Conservation (phyloP, 2,329 filamentous ascomycete genomes). For the Phialophora expanda region DNA sequence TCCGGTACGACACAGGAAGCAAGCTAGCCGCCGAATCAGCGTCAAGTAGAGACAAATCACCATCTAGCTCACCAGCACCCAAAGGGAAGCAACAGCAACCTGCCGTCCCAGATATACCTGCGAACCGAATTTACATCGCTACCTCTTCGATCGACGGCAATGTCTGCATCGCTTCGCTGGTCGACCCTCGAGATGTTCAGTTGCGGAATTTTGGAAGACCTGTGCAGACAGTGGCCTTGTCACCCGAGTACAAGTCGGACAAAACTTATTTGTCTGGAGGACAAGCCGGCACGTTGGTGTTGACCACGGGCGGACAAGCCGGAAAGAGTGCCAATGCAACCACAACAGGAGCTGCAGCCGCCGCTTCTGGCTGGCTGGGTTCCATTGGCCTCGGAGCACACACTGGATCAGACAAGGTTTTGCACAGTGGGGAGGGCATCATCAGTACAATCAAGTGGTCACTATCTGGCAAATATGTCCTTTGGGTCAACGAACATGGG, state of each 20-base stretch:
- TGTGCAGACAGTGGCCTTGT: slow-evolving; percentile 89
- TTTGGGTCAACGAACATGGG: slow-evolving; percentile 94
- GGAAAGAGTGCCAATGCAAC: slow-evolving; percentile 84
- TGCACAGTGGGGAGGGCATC: slow-evolving; percentile 90
- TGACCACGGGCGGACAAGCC: slow-evolving; percentile 79
- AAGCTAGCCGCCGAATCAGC: slow-evolving; percentile 45
- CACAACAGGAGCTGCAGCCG: slow-evolving; percentile 80
- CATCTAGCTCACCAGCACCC: slow-evolving; percentile 56
- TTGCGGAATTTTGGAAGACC: slow-evolving; percentile 92
- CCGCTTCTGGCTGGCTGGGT: slow-evolving; percentile 89
- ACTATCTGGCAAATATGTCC: slow-evolving; percentile 85
- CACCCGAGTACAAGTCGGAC: slow-evolving; percentile 90
- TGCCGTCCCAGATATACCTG: slow-evolving; percentile 73
- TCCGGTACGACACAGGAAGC: slow-evolving; percentile 42
- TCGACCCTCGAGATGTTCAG: slow-evolving; percentile 88
- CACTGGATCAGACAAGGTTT: slow-evolving; percentile 79
- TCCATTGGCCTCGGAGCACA: slow-evolving; percentile 80
- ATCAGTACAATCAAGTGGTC: slow-evolving; percentile 97
- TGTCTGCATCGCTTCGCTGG: slow-evolving; percentile 85
- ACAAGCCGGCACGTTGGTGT: slow-evolving; percentile 80
- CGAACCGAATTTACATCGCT: slow-evolving; percentile 90
- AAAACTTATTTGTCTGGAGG: slow-evolving; percentile 89
- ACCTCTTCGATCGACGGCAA: slow-evolving; percentile 96
- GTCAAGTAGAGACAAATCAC: slow-evolving; percentile 49
- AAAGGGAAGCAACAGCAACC: slow-evolving; percentile 55